Evolutionary conservation across 306 rosid species (phyloP).

Genomic region (Begonia masoniana): DNA sequence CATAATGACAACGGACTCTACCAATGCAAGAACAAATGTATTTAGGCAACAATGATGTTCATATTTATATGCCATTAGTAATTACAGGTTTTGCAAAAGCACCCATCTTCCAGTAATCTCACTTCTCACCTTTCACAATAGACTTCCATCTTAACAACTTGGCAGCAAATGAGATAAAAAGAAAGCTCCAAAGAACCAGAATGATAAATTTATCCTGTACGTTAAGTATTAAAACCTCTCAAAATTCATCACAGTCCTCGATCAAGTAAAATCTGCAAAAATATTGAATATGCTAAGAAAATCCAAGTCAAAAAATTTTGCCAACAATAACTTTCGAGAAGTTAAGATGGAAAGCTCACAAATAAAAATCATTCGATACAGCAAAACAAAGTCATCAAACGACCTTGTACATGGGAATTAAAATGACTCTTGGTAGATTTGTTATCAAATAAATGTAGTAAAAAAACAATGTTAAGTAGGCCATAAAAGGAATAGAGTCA

Average conservation of each 20-base stretch:
- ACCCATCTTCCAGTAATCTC: conserved; percentile 4
- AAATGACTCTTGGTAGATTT: too few relatives aligned
- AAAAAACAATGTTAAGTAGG: background rate
- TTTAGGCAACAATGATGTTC: conserved; percentile 4
- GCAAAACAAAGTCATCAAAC: too few relatives aligned
- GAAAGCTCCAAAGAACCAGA: conserved; percentile 37
- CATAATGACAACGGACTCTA: conserved; percentile 78
- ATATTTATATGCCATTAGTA: background rate
- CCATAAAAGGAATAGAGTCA: background rate
- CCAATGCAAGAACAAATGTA: conserved; percentile 7
- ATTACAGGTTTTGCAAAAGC: conserved; percentile 9
- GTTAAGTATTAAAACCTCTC: conserved; percentile 5
- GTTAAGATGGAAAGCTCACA: background rate
- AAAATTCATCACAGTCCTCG: background rate
- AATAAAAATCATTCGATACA: too few relatives aligned
- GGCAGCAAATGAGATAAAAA: conserved; percentile 40
- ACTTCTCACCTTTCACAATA: conserved; percentile 50
- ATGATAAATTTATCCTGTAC: conserved; percentile 43
- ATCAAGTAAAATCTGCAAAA: conserved; percentile 1
- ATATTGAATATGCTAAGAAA: background rate
- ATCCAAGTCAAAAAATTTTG: background rate
- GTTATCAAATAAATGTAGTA: background rate
- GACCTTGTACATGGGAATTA: too few relatives aligned
- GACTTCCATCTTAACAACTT: conserved; percentile 45
- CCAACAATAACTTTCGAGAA: background rate